These are phyloP conservation scores for Coemansia sp. DNA, from an alignment of 192 early-diverging fungal genomes.

Conservation along the genomic window DNA sequence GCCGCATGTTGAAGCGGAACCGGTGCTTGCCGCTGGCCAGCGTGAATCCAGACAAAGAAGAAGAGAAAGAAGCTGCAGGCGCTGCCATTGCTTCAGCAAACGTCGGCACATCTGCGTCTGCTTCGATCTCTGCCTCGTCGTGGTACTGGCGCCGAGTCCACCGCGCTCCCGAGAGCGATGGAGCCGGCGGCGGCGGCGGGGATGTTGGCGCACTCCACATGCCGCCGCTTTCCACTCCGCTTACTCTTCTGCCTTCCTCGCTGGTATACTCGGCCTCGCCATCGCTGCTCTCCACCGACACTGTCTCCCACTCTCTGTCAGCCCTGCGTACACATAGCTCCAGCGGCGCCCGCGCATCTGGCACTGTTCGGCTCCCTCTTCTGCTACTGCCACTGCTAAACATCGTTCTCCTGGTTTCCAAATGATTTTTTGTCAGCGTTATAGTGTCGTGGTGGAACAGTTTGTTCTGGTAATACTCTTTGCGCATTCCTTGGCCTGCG, in stretches of 20 bases:
- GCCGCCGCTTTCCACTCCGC: too few relatives aligned
- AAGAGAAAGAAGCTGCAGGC: not conserved
- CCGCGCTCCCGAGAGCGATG: not conserved
- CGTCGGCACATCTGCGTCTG: not conserved
- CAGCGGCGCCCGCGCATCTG: not conserved
- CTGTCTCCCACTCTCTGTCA: constrained; percentile 13
- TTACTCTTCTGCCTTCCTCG: too few relatives aligned
- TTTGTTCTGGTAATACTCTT: constrained; percentile 38
- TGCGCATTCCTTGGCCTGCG: constrained; percentile 13
- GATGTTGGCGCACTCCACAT: constrained; percentile 11
- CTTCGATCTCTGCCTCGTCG: not conserved
- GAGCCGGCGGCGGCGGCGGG: constrained; percentile 9
- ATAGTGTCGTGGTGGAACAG: constrained; percentile 25
- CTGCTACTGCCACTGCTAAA: not conserved
- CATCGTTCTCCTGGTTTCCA: not conserved
- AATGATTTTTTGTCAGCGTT: constrained; percentile 14
- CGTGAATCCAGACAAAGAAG: constrained; percentile 6
- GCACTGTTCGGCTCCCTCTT: not conserved
- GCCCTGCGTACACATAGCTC: not conserved
- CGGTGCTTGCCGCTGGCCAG: constrained; percentile 26
- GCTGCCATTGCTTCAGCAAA: too few relatives aligned
- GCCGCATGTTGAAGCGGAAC: constrained; percentile 31
- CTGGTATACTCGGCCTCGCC: constrained; percentile 3
- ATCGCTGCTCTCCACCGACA: constrained; percentile 14
- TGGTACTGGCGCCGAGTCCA: not conserved